Evolutionary conservation across 208 protist genomes (phyloP).

Genomic region (Wallacemonas sp.): DNA sequence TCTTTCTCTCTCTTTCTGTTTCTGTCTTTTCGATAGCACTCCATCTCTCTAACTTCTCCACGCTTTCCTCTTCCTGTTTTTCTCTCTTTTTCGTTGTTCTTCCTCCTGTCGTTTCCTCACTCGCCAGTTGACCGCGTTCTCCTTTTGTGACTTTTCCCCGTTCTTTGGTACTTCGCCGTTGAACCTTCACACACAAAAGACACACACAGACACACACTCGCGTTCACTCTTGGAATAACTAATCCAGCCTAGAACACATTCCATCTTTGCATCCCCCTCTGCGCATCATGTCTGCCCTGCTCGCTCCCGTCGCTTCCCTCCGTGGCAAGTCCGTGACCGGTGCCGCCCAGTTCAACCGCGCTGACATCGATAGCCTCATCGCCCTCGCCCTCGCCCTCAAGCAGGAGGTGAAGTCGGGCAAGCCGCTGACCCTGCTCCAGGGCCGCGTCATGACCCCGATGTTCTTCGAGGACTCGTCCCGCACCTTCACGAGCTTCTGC

Average conservation of each 20-base stretch:
- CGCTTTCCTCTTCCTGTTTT: not conserved
- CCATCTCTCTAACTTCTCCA: too few relatives aligned
- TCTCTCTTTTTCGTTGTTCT: not conserved
- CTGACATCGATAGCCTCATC: constrained; percentile 72
- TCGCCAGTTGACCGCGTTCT: too few relatives aligned
- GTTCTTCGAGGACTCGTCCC: constrained; percentile 86
- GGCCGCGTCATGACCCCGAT: constrained; percentile 84
- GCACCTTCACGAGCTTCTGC: constrained; percentile 81
- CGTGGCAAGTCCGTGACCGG: constrained; percentile 64
- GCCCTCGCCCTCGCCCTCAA: constrained; percentile 54
- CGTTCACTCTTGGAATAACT: too few relatives aligned
- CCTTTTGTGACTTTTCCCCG: too few relatives aligned
- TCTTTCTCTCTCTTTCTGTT: not conserved
- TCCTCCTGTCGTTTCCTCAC: constrained; percentile 16
- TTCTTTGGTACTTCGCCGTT: too few relatives aligned
- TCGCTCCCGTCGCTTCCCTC: constrained; percentile 59
- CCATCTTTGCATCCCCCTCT: too few relatives aligned
- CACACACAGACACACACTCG: too few relatives aligned
- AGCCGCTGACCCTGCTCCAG: constrained; percentile 54
- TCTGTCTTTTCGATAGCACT: too few relatives aligned
- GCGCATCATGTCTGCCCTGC: constrained; percentile 10
- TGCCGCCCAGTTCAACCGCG: constrained; percentile 66
- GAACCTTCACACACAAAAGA: too few relatives aligned
- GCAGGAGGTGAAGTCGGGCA: constrained; percentile 43
- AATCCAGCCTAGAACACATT: too few relatives aligned